These are phyloP conservation scores for Chytriomyces confervae DNA, from an alignment of 192 early-diverging fungal genomes.

Conservation along the genomic window DNA sequence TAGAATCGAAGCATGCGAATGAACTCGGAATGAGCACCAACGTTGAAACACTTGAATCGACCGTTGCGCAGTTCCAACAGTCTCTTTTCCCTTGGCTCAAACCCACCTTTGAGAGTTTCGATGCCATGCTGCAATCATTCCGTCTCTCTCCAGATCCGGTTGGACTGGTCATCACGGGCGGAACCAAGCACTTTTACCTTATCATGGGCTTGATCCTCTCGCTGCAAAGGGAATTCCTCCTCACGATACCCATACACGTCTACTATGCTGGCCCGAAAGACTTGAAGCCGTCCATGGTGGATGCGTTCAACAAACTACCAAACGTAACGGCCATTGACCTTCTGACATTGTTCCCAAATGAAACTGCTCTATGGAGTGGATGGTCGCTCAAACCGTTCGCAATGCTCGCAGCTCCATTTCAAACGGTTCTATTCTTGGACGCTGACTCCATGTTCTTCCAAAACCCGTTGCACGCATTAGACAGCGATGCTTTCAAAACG, in stretches of 20 bases:
- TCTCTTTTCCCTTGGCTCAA: too few species aligned
- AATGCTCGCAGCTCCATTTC: constrained; percentile 62
- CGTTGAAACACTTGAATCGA: too few species aligned
- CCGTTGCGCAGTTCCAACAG: too few species aligned
- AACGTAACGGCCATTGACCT: constrained; percentile 41
- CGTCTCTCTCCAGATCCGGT: neutral
- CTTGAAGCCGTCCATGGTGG: neutral
- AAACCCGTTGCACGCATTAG: constrained; percentile 52
- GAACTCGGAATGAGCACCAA: too few species aligned
- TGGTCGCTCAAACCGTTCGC: constrained; percentile 66
- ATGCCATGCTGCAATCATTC: too few species aligned
- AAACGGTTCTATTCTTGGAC: constrained; percentile 71
- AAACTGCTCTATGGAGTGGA: neutral
- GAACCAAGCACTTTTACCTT: constrained; percentile 33
- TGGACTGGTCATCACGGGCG: constrained; percentile 27
- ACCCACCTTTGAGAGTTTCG: too few species aligned
- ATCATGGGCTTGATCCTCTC: constrained; percentile 13
- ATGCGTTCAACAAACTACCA: constrained; percentile 9
- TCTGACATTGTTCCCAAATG: constrained; percentile 34
- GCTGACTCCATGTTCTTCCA: constrained; percentile 73
- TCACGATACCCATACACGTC: constrained; percentile 61
- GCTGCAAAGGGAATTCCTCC: constrained; percentile 42
- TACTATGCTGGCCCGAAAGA: constrained; percentile 53
- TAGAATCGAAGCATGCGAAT: too few species aligned
- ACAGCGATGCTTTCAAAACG: constrained; percentile 47